Evolutionary conservation across 805 yeast genomes (phyloP).

Genomic region (Zygotorulaspora florentina): DNA sequence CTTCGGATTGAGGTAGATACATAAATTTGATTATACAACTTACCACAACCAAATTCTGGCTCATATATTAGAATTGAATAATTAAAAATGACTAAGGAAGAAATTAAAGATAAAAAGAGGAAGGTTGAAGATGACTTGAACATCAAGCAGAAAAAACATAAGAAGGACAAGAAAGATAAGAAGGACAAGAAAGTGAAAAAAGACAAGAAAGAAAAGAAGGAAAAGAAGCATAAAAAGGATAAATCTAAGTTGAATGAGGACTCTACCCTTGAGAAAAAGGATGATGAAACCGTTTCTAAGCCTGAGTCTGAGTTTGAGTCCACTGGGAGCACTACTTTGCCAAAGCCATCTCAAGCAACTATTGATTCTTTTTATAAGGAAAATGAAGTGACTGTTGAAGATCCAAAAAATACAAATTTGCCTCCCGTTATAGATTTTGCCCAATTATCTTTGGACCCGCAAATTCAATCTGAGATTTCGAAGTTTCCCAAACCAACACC

Average conservation of each 20-base stretch:
- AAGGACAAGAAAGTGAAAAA: conserved; percentile 33
- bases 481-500: conserved; percentile 92
- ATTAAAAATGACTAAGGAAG: conserved; percentile 36
- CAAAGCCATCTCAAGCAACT: conserved; percentile 47
- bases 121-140: conserved; percentile 34
- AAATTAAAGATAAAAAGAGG: conserved; percentile 39
- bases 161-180: conserved; percentile 34
- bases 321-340: conserved; percentile 39
- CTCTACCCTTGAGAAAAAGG: conserved; percentile 24
- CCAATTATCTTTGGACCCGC: conserved; percentile 51
- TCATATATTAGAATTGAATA: too few relatives aligned
- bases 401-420: conserved; percentile 47
- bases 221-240: conserved; percentile 25
- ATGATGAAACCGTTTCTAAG: conserved; percentile 21
- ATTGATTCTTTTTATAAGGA: conserved; percentile 58
- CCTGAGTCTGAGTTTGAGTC: conserved; percentile 29
- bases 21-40: too few relatives aligned
- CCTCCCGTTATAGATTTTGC: conserved; percentile 70
- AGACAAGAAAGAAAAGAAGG: conserved; percentile 35
- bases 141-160: conserved; percentile 32
- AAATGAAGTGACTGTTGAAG: conserved; percentile 79
- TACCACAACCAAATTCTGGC: too few relatives aligned
- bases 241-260: conserved; percentile 34
- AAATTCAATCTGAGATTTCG: conserved; percentile 56
- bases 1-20: too few relatives aligned